Evolutionary conservation across 2,329 filamentous ascomycete genomes (phyloP), one percentile per base, ranked within the genome.

Genomic region (Monilinia fructicola): DNA sequence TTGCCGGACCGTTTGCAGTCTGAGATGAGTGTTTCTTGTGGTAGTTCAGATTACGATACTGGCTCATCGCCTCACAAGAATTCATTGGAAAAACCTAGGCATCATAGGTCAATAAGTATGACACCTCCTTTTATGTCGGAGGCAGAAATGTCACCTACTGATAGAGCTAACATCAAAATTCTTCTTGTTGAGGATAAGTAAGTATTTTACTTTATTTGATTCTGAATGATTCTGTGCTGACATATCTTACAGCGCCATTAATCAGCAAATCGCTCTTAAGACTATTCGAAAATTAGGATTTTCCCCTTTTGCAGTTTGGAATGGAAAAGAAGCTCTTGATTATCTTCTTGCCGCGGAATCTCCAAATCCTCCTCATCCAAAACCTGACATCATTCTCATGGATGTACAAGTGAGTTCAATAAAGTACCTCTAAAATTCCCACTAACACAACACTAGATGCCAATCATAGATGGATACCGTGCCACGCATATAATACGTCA

Each of bases 151-250:
- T 78, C 84, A 4, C 78, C 80, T 21, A 77, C 81, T 2, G 88
- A 91, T 65, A 82, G 91, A 65, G 80, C 84, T 64, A 84, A 85
- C 48, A 82, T 88, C 7, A 85, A 91, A 58, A 81, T 94, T n/a
- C 78, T 94, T 26, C 86, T 95, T 1, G 91, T 93, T 2, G 91
- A 94, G 77, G 91, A 94, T 75, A 93, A 93, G 85, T 87, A 79
- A 81, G 85, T 81, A 23, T 14, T 23, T 31, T 52, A n/a, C 14
- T 21, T 12, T 21, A 14, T n/a, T 64, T 4, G 40, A 16, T 46
- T 28, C 38, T 38, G 42, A 23, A 23, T 35, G 42, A 52, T 40
- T 16, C 21, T 26, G 31, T 42, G 56, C 67, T 66, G 48, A 67
- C 46, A 62, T 11, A 35, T 66, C 21, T 48, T 14, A 42, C 44